Percentiles rank a stretch among this genome's conserved stretches.
These are phyloP conservation scores for Haberlea rhodopensis DNA, from an alignment of 257 asterid genomes.

Conservation along the genomic window DNA sequence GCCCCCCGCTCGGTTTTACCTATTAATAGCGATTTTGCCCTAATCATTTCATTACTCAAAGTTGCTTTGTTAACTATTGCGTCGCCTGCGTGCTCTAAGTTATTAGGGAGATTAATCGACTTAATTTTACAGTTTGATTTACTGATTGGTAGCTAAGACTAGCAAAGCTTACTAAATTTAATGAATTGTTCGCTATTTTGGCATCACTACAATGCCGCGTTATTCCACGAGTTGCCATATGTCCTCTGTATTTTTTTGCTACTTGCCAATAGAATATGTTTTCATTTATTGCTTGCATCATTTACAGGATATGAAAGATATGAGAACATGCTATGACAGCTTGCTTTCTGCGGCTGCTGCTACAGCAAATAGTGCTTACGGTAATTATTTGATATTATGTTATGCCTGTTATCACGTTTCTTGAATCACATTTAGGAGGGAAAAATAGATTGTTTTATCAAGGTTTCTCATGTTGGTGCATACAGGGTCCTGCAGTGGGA, in stretches of 20 bases:
- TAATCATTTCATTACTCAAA: too few relatives aligned
- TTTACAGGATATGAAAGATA: conserved; percentile 56
- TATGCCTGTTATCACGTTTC: too few relatives aligned
- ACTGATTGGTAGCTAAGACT: conserved; percentile 16
- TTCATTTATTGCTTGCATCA: neutral
- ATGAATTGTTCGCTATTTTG: too few relatives aligned
- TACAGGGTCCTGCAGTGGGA: too few relatives aligned
- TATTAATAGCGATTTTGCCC: too few relatives aligned
- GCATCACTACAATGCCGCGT: too few relatives aligned
- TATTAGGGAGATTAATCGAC: conserved; percentile 8
- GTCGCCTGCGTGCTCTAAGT: conserved; percentile 8
- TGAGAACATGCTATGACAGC: conserved; percentile 86
- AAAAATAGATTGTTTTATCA: too few relatives aligned
- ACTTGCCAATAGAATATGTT: conserved; percentile 13
- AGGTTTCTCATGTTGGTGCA: too few relatives aligned
- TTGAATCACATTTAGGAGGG: too few relatives aligned
- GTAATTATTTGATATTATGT: neutral
- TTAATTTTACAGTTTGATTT: neutral
- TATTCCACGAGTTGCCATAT: neutral
- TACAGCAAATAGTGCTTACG: conserved; percentile 80
- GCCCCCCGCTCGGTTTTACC: too few relatives aligned
- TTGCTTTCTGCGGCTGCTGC: conserved; percentile 98
- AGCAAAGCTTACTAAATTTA: too few relatives aligned
- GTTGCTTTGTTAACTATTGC: too few relatives aligned
- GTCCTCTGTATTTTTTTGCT: neutral